These are phyloP conservation scores for Nannizziopsis barbatae DNA, from an alignment of 2,329 filamentous ascomycete genomes.

Conservation along the genomic window DNA sequence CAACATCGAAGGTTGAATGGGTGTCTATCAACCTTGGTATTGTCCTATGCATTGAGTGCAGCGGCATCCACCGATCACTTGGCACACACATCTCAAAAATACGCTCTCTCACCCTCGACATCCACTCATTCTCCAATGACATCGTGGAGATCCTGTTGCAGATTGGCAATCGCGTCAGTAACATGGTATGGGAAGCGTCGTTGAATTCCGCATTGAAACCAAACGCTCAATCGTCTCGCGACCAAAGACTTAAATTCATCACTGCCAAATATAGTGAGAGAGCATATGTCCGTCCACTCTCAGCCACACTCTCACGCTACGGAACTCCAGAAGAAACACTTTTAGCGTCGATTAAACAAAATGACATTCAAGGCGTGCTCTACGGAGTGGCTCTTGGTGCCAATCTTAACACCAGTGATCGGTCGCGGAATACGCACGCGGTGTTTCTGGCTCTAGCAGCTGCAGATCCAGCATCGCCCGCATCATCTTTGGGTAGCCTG, in stretches of 20 bases:
- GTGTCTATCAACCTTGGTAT: slow-evolving; percentile 97
- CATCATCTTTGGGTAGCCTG: slow-evolving; percentile 7
- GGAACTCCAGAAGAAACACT: slow-evolving; percentile 75
- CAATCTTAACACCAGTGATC: slow-evolving; percentile 77
- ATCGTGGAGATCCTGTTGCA: slow-evolving; percentile 88
- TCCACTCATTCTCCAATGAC: slow-evolving; percentile 90
- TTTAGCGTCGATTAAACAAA: slow-evolving; percentile 85
- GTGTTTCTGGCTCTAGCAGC: slow-evolving; percentile 86
- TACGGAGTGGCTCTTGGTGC: slow-evolving; percentile 78
- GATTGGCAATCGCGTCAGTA: slow-evolving; percentile 87
- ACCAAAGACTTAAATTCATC: slow-evolving; percentile 89
- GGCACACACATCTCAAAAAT: slow-evolving; percentile 98
- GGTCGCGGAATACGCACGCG: slow-evolving; percentile 74
- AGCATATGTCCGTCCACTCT: slow-evolving; percentile 63
- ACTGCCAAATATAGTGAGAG: slow-evolving; percentile 86
- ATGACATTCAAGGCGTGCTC: slow-evolving; percentile 86
- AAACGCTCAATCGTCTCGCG: slow-evolving; percentile 63
- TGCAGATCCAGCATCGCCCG: slow-evolving; percentile 74
- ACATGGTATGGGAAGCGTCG: slow-evolving; percentile 89
- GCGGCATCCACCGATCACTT: slow-evolving; percentile 88
- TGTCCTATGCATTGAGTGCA: slow-evolving; percentile 94
- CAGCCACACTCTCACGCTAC: slow-evolving; percentile 63
- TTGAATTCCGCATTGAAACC: slow-evolving; percentile 67
- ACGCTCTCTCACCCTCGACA: slow-evolving; percentile 86
- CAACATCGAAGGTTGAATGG: slow-evolving; percentile 90